Conservation (phyloP, 768 basidiomycete genomes). For the Mrakia blollopis region DNA sequence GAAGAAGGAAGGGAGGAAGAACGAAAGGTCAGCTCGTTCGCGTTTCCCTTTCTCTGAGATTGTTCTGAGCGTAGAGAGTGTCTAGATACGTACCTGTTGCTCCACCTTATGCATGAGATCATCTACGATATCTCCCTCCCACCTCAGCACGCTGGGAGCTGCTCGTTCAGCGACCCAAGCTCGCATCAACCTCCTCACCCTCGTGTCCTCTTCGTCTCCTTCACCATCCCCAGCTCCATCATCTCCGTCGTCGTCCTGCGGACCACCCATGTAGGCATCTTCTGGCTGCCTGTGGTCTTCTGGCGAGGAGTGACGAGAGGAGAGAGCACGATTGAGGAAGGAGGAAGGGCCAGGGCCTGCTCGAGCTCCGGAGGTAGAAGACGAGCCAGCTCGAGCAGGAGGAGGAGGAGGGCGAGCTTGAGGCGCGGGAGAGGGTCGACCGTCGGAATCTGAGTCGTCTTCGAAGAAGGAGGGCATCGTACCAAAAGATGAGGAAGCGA, state of each 20-base stretch:
- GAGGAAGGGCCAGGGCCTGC: slow-evolving; percentile 9
- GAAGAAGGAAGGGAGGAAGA: neutral
- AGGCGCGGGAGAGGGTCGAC: neutral
- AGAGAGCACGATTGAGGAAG: neutral
- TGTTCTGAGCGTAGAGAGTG: too few relatives aligned
- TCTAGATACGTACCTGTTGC: slow-evolving; percentile 20
- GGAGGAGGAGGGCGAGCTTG: neutral
- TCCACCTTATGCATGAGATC: slow-evolving; percentile 26
- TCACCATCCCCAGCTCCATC: neutral
- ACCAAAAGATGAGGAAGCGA: neutral
- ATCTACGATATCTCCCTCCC: slow-evolving; percentile 31
- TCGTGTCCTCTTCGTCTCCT: neutral
- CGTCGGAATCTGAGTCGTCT: slow-evolving; percentile 22
- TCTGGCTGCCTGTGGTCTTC: neutral
- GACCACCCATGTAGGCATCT: slow-evolving; percentile 11
- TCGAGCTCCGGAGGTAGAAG: neutral
- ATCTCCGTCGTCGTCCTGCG: slow-evolving; percentile 8
- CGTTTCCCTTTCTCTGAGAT: too few relatives aligned
- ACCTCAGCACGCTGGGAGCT: slow-evolving; percentile 21
- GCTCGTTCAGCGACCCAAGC: slow-evolving; percentile 30
- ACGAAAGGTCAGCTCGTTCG: slow-evolving; percentile 6
- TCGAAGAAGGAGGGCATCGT: slow-evolving; percentile 29
- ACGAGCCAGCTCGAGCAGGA: neutral
- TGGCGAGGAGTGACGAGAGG: neutral
- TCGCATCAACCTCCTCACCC: slow-evolving; percentile 25